Evolutionary conservation across 2,329 filamentous ascomycete genomes (phyloP).

Genomic region (Sodiomyces alkalinus): DNA sequence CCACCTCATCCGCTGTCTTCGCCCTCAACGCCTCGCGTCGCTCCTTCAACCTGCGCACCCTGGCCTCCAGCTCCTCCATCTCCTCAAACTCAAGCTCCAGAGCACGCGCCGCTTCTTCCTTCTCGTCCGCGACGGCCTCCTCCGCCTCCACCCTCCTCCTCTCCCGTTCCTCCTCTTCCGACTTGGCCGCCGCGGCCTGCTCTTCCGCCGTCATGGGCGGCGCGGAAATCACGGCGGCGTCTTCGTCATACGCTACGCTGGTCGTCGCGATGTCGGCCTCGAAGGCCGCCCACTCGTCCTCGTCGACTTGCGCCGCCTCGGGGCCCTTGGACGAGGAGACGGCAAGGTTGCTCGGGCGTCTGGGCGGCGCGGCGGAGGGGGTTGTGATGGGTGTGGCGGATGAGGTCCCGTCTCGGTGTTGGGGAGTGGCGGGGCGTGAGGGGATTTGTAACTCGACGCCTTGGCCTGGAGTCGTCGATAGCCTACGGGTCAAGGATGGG

Average conservation of each 20-base stretch:
- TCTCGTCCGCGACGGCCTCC: slow-evolving; percentile 45
- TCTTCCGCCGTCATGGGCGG: slow-evolving; percentile 52
- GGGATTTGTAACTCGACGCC: slow-evolving; percentile 48
- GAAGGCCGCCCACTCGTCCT: slow-evolving; percentile 77
- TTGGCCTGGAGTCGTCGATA: slow-evolving; percentile 35
- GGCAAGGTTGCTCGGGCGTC: slow-evolving; percentile 7
- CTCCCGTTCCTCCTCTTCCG: slow-evolving; percentile 33
- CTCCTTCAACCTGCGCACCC: slow-evolving; percentile 53
- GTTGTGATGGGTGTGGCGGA: slow-evolving; percentile 25
- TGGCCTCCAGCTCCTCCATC: slow-evolving; percentile 64
- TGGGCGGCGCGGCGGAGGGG: slow-evolving; percentile 21
- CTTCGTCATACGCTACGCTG: slow-evolving; percentile 18
- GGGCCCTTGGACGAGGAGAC: slow-evolving; percentile 7
- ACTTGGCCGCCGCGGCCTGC: slow-evolving; percentile 35
- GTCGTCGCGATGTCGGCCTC: slow-evolving; percentile 60
- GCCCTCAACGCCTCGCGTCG: slow-evolving; percentile 50
- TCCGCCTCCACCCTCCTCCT: slow-evolving; percentile 40
- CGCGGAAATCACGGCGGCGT: slow-evolving; percentile 52
- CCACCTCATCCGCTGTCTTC: no score
- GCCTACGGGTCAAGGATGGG: slow-evolving; percentile 26
- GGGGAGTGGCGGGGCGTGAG: slow-evolving; percentile 46
- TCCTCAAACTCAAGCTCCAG: slow-evolving; percentile 69
- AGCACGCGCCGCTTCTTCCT: slow-evolving; percentile 59
- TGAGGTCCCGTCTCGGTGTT: slow-evolving; percentile 18
- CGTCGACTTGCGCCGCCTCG: slow-evolving; percentile 31